Conservation (phyloP, 768 basidiomycete genomes). For the Bullera alba region DNA sequence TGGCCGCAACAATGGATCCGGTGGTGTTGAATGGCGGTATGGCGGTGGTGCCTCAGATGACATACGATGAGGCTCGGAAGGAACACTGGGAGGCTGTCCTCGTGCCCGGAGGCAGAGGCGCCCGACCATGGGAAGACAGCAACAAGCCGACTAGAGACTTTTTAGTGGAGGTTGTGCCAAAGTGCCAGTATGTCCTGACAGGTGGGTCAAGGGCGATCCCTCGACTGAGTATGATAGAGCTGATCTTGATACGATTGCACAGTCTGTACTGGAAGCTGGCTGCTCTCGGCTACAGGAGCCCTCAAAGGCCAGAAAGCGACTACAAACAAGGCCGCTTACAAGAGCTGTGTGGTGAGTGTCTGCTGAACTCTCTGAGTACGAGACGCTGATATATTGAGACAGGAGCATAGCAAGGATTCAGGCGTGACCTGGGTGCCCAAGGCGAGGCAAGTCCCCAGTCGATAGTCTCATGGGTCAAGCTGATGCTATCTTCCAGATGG, state of each 20-base stretch:
- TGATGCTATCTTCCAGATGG: conserved; percentile 5
- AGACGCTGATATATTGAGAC: background rate
- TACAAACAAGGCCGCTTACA: conserved; percentile 17
- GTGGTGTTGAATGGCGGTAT: background rate
- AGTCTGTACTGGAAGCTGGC: conserved; percentile 27
- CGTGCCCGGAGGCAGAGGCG: conserved; percentile 16
- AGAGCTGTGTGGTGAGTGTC: conserved; percentile 6
- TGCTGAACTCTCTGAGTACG: background rate
- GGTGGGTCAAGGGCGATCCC: conserved; percentile 5
- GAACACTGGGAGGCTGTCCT: conserved; percentile 15
- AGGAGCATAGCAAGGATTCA: conserved; percentile 8
- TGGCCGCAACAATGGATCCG: background rate
- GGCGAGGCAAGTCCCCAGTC: conserved; percentile 7
- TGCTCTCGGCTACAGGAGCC: conserved; percentile 11
- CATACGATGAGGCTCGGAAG: background rate
- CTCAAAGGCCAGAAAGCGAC: conserved; percentile 17
- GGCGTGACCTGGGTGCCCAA: conserved; percentile 15
- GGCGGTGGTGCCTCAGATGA: background rate
- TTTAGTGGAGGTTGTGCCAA: conserved; percentile 8
- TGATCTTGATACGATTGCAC: background rate
- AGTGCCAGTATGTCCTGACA: conserved; percentile 10
- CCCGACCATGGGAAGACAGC: conserved; percentile 8
- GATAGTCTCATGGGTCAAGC: background rate
- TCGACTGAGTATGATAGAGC: background rate
- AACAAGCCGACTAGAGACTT: conserved; percentile 11